A percentile compares a stretch with the other conserved stretches of the same genome.
Conservation (phyloP, 1,284 basidiomycete genomes). For the Phlebopus sp. region DNA sequence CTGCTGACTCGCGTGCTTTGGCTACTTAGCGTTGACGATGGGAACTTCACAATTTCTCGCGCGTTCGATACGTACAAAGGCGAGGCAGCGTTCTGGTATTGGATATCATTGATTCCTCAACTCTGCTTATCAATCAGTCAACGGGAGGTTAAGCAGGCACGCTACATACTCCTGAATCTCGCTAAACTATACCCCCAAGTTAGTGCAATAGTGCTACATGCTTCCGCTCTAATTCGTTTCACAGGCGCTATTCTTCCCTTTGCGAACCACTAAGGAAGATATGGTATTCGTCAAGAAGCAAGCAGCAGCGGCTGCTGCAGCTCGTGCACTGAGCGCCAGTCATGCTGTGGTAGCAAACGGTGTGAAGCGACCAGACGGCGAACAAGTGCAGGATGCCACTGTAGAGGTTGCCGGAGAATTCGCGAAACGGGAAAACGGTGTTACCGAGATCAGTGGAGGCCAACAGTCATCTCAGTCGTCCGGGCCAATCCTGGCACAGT, state of each 20-base stretch:
- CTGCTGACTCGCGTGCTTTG: constrained; percentile 91
- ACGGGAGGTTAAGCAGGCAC: constrained; percentile 90
- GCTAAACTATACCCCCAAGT: constrained; percentile 95
- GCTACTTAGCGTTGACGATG: constrained; percentile 95
- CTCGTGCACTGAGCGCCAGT: constrained; percentile 29
- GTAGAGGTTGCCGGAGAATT: constrained; percentile 28
- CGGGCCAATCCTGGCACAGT: constrained; percentile 14
- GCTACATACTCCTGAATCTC: constrained; percentile 86
- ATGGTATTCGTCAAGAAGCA: constrained; percentile 57
- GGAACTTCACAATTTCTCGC: constrained; percentile 70
- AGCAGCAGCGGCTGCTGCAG: constrained; percentile 37
- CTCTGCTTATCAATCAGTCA: constrained; percentile 89
- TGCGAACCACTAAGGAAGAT: constrained; percentile 92
- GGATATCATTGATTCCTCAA: constrained; percentile 98
- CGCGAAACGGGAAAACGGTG: constrained; percentile 25
- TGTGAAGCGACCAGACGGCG: constrained; percentile 28
- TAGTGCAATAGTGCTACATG: constrained; percentile 23
- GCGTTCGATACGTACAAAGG: constrained; percentile 98
- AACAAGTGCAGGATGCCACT: constrained; percentile 35
- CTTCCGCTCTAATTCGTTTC: constrained; percentile 14
- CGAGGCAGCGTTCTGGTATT: constrained; percentile 97
- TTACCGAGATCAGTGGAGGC: constrained; percentile 17
- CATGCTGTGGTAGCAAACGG: constrained; percentile 24
- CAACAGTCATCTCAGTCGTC: constrained; percentile 17
- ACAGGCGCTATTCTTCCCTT: constrained; percentile 92